Percentiles rank a stretch among this genome's conserved stretches.
phyloP scores from a whole-genome alignment of 176 grass and related monocot genomes.

The Paspalum vaginatum region DNA sequence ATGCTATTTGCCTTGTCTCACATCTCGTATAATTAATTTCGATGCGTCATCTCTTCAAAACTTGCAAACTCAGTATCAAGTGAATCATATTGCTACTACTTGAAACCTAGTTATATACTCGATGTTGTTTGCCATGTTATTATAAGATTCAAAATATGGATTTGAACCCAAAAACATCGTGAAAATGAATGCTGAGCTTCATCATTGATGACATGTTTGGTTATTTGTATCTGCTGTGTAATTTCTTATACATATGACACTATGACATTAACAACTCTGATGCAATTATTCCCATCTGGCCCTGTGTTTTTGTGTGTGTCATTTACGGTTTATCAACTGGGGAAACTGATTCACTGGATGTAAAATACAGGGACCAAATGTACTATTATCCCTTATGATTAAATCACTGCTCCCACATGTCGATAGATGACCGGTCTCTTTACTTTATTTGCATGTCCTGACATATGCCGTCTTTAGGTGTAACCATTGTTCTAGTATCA shows the following conservation, averaged over 20 bases:
- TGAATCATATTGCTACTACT: conserved; percentile 24
- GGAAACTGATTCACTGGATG: background rate
- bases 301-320: background rate
- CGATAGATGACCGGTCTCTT: background rate
- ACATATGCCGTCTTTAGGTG: conserved; percentile 64
- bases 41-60: conserved; percentile 8
- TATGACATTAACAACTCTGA: background rate
- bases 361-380: background rate
- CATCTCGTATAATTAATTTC: conserved; percentile 25
- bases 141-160: conserved; percentile 25
- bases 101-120: conserved; percentile 39
- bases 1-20: conserved; percentile 13
- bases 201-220: background rate
- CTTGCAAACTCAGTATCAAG: conserved; percentile 6
- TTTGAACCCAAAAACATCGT: background rate
- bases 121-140: conserved; percentile 26
- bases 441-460: conserved; percentile 32
- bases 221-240: background rate
- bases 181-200: background rate
- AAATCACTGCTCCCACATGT: conserved; percentile 3
- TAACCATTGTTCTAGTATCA: conserved; percentile 68
- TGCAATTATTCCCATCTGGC: background rate
- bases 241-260: conserved; percentile 16
- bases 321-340: background rate
- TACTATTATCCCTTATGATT: background rate